These are phyloP conservation scores for Mycena epipterygia DNA, from an alignment of 768 basidiomycete species.

Conservation along the genomic window DNA sequence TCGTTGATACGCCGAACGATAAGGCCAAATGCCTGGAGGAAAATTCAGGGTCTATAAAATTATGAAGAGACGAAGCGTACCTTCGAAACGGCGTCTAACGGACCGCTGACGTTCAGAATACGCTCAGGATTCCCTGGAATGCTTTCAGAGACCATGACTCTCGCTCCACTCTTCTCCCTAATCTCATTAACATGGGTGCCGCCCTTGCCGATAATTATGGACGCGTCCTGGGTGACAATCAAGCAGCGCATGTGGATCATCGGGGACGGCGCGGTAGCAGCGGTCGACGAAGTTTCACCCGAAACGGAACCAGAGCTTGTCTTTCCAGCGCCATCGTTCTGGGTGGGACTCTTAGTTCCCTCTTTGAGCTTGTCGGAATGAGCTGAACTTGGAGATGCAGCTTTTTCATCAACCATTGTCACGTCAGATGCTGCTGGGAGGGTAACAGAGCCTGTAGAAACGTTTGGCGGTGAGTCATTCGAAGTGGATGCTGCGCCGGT, in stretches of 20 bases:
- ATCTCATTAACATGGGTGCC: constrained; percentile 99
- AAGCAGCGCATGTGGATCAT: constrained; percentile 98
- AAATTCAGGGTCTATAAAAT: constrained; percentile 9
- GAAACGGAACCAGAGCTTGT: constrained; percentile 63
- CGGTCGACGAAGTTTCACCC: constrained; percentile 62
- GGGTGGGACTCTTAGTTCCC: constrained; percentile 51
- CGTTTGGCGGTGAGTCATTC: constrained; percentile 72
- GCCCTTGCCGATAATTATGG: constrained; percentile 97
- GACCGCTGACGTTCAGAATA: constrained; percentile 95
- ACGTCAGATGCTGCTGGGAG: constrained; percentile 64
- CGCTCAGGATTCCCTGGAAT: constrained; percentile 99
- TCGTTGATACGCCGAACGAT: constrained; percentile 99
- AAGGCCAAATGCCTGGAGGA: constrained; percentile 92
- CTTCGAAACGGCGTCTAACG: constrained; percentile 99
- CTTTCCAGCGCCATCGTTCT: constrained; percentile 51
- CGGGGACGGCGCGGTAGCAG: constrained; percentile 73
- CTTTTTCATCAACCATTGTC: constrained; percentile 77
- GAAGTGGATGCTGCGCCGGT: constrained; percentile 75
- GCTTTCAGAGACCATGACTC: constrained; percentile 97
- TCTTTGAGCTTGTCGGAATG: constrained; percentile 60
- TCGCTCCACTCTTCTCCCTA: constrained; percentile 95
- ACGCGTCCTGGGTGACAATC: constrained; percentile 99
- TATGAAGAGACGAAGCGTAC: constrained; percentile 56
- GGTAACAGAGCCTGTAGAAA: constrained; percentile 58
- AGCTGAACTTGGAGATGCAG: constrained; percentile 64